Evolutionary conservation across 2,329 filamentous ascomycete species (phyloP).

Genomic region (Thielaviopsis ethacetica): DNA sequence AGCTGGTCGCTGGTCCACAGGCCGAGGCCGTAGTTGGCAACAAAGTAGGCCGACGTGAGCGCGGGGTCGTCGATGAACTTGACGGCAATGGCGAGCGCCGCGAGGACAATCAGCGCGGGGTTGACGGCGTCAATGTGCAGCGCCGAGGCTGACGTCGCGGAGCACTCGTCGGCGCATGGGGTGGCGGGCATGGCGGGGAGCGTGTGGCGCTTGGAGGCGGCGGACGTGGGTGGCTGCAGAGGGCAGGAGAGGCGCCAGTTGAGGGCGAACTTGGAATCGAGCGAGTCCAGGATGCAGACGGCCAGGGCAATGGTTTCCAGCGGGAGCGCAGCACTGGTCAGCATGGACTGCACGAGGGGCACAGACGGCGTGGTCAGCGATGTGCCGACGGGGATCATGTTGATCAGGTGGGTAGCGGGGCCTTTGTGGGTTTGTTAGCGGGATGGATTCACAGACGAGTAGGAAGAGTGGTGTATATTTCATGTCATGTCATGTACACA

Average conservation of each 20-base stretch:
- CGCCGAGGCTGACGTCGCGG: slow-evolving; percentile 17
- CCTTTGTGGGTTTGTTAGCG: slow-evolving; percentile 28
- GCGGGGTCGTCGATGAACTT: slow-evolving; percentile 49
- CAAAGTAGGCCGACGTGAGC: slow-evolving; percentile 36
- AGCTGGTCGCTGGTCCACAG: slow-evolving; percentile 46
- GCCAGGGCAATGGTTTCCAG: slow-evolving; percentile 47
- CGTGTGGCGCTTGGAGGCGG: slow-evolving; percentile 30
- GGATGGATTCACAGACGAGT: not conserved
- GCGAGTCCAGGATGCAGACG: slow-evolving; percentile 49
- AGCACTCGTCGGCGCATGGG: slow-evolving; percentile 16
- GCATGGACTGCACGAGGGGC: slow-evolving; percentile 41
- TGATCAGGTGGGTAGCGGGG: slow-evolving; percentile 48
- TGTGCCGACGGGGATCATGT: slow-evolving; percentile 46
- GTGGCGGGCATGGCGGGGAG: slow-evolving; percentile 22
- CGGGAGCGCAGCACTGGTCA: slow-evolving; percentile 39
- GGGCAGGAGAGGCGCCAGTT: slow-evolving; percentile 46
- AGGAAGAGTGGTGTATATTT: not conserved
- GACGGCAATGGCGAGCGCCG: slow-evolving; percentile 44
- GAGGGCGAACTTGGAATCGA: slow-evolving; percentile 45
- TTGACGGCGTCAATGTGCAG: slow-evolving; percentile 44
- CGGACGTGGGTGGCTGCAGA: slow-evolving; percentile 19
- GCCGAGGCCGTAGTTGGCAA: slow-evolving; percentile 33
- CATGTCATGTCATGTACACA: too few species aligned
- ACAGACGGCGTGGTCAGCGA: slow-evolving; percentile 43
- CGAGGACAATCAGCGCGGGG: slow-evolving; percentile 47